Base-by-base conservation (phyloP, 805 yeast species). In the Sporopachydermia lactativora region DNA sequence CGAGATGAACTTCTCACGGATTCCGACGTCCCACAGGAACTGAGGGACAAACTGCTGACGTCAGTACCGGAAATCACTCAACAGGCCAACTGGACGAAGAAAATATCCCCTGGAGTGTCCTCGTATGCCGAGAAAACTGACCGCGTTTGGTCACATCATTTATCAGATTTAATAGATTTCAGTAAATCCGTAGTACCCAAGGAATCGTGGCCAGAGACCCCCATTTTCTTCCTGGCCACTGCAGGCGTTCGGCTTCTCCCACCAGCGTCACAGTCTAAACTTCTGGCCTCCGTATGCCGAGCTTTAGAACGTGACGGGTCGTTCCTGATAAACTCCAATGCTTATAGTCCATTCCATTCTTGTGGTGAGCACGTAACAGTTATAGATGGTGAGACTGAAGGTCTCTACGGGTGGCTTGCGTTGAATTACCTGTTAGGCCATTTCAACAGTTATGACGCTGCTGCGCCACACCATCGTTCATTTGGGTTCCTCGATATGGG, bases 401-500 rank as follows among this genome's bases (percentile, higher is more conserved):
- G 97, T 1, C 56, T 89, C 5, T 92, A 84, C 54, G 98, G 98
- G 13, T 92, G 98, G 98, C 58, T 92, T 19, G 92, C 89, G 0
- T 64, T 92, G 38, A 92, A 92, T 56, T 92, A 89, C 59, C 60
- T 92, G 42, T 70, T 80, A 59, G 80, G 82, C 1, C 72, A 72
- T 44, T 63, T 82, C 39, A 66, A 77, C 45, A 55, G 68, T 41
- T 71, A 68, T 49, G 66, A 66, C 31, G 48, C 60, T 3, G 52
- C 47, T 3, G 44, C 44, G 8, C 46, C 49, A 4, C 48, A 38
- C 3, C 81, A 71, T 49, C 59, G 59, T n/a, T 76, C 95, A 0
- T 78, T 71, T 47, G 98, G 98, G 3, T 89, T 92, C 51, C 81
- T 92, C 89, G 98, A 92, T 58, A 92, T 92, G 98, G 98, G 98